A percentile compares a stretch with the other conserved stretches of the same genome.
phyloP scores from a whole-genome alignment of 306 rosid species.

The Pachyrhizus erosus region DNA sequence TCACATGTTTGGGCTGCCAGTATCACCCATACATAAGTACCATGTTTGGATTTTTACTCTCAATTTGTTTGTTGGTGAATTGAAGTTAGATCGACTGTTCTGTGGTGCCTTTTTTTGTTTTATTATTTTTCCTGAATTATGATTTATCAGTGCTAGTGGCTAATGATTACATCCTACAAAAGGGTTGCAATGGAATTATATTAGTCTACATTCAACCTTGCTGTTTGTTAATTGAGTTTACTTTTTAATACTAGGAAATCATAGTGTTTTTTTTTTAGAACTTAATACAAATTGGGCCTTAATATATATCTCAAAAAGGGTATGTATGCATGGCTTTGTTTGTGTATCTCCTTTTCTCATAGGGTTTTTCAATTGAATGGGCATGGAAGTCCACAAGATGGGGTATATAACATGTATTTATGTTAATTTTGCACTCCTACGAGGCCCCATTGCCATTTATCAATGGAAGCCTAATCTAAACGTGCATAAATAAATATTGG shows the following conservation, averaged over 20 bases:
- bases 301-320: too few species aligned
- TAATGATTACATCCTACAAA: not conserved
- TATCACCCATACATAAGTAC: slow-evolving; percentile 59
- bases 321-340: not conserved
- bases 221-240: not conserved
- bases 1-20: slow-evolving; percentile 67
- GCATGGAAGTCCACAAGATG: not conserved
- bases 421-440: slow-evolving; percentile 10
- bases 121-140: not conserved
- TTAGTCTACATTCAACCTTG: not conserved
- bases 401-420: not conserved
- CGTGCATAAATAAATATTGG: not conserved
- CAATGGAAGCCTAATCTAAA: slow-evolving; percentile 17
- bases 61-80: not conserved
- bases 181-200: not conserved
- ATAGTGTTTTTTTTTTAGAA: not conserved
- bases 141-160: not conserved
- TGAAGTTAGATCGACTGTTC: not conserved
- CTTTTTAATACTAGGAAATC: too few species aligned
- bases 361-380: not conserved
- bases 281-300: not conserved
- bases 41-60: not conserved
- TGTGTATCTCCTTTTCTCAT: not conserved
- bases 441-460: slow-evolving; percentile 18
- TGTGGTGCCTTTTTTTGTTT: not conserved